Base-by-base conservation (phyloP, 2,329 filamentous ascomycete genomes). In the Sarocladium strictum region DNA sequence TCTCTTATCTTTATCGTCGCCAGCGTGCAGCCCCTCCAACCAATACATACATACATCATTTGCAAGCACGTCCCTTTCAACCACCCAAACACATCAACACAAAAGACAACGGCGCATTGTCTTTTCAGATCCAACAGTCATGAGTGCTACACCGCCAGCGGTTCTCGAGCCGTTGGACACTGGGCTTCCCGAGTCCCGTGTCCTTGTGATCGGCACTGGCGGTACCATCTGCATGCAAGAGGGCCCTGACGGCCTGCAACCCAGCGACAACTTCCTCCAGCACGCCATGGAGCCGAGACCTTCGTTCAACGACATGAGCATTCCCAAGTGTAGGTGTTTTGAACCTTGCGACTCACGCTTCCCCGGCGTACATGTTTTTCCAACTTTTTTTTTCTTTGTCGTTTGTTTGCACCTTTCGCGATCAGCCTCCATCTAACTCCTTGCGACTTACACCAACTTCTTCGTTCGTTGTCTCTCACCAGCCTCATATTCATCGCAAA, bases 151-250 rank as follows among this genome's bases (percentile, higher is more conserved):
- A 9, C 27, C 54, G 45, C 55, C 56, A 21, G 9, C 38, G n/a
- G n/a, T n/a, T 9, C 43, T 47, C 24, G 43, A 47, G 47, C 40
- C n/a, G 17, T 35, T 62, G 57, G 54, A 59, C 35, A 55, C 61
- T 50, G 69, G 65, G 9, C 76, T 76, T 56, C 87, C 86, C 11
- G 90, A 95, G 68, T 90, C 89, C 23, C 80, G 89, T 56, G 88
- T 97, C 12, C 77, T 97, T 60, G 87, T 96, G 64, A 89, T 96
- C 69, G 93, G 95, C 75, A 96, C 92, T 12, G 91, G 89, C 57
- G 88, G 87, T 43, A 91, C 87, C 6, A 96, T 96, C 64, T 96
- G 90, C 72, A 96, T 97, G 92, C 84, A 87, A 65, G 86, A 85
- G 54, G 90, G 90, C 10, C 79, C 81, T 9, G 83, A 90, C 60